Conservation (phyloP, 345 rosid genomes). For the Camelina neglecta region DNA sequence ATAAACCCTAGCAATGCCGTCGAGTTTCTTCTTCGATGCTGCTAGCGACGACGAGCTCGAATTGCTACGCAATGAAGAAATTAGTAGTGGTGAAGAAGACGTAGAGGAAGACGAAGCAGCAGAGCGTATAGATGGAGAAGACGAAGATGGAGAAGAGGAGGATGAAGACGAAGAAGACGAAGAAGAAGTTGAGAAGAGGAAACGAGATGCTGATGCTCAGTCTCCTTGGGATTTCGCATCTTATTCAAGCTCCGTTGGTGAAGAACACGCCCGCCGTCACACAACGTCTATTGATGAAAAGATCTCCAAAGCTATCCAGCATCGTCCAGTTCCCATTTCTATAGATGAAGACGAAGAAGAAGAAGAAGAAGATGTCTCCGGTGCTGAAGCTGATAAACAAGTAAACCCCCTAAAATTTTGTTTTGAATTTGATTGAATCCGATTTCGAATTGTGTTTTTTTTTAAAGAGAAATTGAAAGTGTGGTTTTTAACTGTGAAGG, state of each 20-base stretch:
- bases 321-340: constrained; percentile 48
- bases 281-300: constrained; percentile 89
- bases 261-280: constrained; percentile 89
- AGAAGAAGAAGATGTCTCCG: constrained; percentile 38
- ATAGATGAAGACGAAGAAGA: constrained; percentile 34
- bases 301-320: constrained; percentile 68
- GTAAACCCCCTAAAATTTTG: constrained; percentile 40
- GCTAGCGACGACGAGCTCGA: constrained; percentile 80
- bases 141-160: constrained; percentile 44
- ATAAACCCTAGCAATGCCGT: constrained; percentile 42
- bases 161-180: constrained; percentile 39
- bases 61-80: constrained; percentile 15
- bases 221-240: constrained; percentile 95
- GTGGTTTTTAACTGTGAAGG: constrained; percentile 46
- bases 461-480: not conserved
- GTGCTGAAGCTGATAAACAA: constrained; percentile 66
- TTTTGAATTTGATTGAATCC: not conserved
- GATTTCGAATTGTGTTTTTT: not conserved
- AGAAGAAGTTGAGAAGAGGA: constrained; percentile 45
- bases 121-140: constrained; percentile 38
- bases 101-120: constrained; percentile 52
- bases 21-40: constrained; percentile 58
- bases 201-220: constrained; percentile 47
- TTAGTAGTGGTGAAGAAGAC: constrained; percentile 35
- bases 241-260: constrained; percentile 80